phyloP scores from a whole-genome alignment of 2,329 filamentous ascomycete species.

The Stagonosporopsis tanaceti region DNA sequence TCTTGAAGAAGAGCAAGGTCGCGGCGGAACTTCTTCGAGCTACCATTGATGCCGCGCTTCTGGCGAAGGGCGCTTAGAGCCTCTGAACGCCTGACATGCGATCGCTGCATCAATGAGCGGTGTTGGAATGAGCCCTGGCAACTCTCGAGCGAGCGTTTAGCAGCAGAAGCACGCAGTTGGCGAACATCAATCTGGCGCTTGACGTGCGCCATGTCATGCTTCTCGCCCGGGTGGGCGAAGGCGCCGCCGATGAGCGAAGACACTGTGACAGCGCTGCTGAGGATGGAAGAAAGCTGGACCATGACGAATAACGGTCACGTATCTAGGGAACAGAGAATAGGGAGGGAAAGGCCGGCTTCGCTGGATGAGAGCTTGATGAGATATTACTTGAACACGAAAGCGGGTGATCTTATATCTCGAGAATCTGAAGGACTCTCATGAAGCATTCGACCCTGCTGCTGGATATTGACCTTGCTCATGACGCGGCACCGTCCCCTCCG shows the following conservation, averaged over 20 bases:
- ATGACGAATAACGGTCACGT: conserved; percentile 14
- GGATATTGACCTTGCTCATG: conserved; percentile 17
- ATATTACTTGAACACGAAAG: not conserved
- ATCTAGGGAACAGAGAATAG: not conserved
- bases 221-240: conserved; percentile 45
- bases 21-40: conserved; percentile 35
- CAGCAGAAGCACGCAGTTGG: conserved; percentile 26
- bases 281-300: conserved; percentile 31
- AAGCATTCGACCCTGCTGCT: not conserved
- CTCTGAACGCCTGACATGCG: conserved; percentile 30
- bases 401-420: conserved; percentile 5
- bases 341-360: not conserved
- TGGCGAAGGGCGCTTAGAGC: conserved; percentile 29
- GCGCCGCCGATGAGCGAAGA: conserved; percentile 28
- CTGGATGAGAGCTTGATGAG: not conserved
- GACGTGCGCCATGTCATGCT: conserved; percentile 40
- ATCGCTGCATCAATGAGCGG: conserved; percentile 29
- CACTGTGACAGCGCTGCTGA: conserved; percentile 27
- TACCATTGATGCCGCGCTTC: conserved; percentile 36
- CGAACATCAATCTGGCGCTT: conserved; percentile 42
- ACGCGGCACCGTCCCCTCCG: conserved; percentile 20
- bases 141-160: conserved; percentile 29
- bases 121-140: conserved; percentile 32
- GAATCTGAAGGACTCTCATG: not conserved
- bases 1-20: conserved; percentile 41